These are phyloP conservation scores for Fusarium circinatum DNA, from an alignment of 2,329 filamentous ascomycete species.

Conservation along the genomic window DNA sequence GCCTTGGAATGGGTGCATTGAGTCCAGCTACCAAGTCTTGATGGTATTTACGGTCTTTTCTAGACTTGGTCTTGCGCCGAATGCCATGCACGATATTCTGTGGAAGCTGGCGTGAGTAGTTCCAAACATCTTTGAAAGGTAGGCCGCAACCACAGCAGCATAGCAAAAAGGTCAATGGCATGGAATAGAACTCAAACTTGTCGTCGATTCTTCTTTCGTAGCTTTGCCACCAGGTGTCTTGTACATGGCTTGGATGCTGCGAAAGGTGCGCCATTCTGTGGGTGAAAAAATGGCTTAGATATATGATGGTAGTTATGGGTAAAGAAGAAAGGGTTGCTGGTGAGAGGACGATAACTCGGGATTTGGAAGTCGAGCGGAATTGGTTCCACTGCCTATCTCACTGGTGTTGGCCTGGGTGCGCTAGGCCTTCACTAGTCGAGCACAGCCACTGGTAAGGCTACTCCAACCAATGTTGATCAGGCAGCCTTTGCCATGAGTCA, in stretches of 20 bases:
- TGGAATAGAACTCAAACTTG: not conserved
- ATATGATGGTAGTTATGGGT: not conserved
- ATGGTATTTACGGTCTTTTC: not conserved
- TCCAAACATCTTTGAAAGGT: not conserved
- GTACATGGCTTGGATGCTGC: not conserved
- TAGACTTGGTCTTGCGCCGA: not conserved
- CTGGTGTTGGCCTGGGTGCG: not conserved
- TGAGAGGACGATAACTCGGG: fast-evolving
- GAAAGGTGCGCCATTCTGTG: fast-evolving
- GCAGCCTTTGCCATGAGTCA: not conserved
- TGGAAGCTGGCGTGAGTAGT: not conserved
- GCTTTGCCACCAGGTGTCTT: not conserved
- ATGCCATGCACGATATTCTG: not conserved
- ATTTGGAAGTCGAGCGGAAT: not conserved
- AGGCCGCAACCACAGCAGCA: not conserved
- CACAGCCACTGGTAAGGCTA: not conserved
- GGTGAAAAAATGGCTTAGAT: fast-evolving
- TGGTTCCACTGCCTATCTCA: no score
- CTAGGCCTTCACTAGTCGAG: not conserved
- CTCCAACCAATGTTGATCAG: fast-evolving
- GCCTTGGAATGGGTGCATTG: not conserved
- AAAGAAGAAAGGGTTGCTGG: not conserved
- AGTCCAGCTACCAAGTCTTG: not conserved
- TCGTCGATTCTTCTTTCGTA: not conserved
- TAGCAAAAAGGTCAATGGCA: not conserved